phyloP scores from a whole-genome alignment of 1,284 basidiomycete genomes.

The Ceratobasidium sp. region DNA sequence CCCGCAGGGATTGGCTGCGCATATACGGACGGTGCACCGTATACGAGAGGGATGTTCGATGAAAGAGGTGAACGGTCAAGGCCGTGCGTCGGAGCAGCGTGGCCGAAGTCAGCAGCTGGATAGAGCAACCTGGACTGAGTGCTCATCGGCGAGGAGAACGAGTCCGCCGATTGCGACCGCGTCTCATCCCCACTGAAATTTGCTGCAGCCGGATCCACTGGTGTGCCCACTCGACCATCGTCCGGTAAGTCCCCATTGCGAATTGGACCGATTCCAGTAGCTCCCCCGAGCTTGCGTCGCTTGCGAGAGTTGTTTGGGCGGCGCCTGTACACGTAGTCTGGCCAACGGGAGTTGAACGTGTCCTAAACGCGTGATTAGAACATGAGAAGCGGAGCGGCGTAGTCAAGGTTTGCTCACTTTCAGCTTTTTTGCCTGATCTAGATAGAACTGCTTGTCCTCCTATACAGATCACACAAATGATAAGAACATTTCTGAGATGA shows the following conservation, averaged over 20 bases:
- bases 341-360: constrained; percentile 82
- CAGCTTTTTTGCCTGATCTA: constrained; percentile 74
- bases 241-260: constrained; percentile 13
- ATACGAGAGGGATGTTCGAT: constrained; percentile 6
- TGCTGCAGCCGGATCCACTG: not conserved
- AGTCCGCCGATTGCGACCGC: constrained; percentile 33
- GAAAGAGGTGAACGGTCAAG: constrained; percentile 29
- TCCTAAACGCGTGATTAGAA: constrained; percentile 55
- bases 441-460: constrained; percentile 84
- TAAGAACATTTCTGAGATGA: not conserved
- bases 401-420: constrained; percentile 12
- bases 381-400: not conserved
- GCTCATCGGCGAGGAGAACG: constrained; percentile 21
- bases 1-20: not conserved
- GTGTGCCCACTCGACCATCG: constrained; percentile 10
- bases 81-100: constrained; percentile 3
- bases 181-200: constrained; percentile 33
- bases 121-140: constrained; percentile 12
- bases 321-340: constrained; percentile 86
- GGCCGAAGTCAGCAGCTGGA: constrained; percentile 15
- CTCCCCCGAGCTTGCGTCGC: constrained; percentile 27
- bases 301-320: constrained; percentile 84
- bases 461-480: constrained; percentile 50
- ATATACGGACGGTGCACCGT: constrained; percentile 3
- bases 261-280: constrained; percentile 21